Base-by-base conservation (phyloP, 306 rosid genomes). In the Medicago arabica region DNA sequence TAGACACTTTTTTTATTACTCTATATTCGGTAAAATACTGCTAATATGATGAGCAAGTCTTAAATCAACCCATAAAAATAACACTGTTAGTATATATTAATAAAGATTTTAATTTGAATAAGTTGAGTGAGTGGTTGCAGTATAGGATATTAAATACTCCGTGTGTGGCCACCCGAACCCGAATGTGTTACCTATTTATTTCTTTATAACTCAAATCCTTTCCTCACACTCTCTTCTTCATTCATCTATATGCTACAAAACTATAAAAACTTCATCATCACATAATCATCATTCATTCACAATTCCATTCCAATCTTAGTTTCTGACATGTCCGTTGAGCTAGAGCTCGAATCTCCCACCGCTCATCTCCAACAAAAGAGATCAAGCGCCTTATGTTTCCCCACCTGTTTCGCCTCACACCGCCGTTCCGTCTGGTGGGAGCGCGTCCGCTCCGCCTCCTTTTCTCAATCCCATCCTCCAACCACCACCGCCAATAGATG, bases 381-480 rank as follows among this genome's bases (percentile, higher is more conserved):
- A 68, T 55, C 88, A 76, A 81, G 63, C 79, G 17, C 76, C 78
- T 46, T 69, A 19, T 39, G 74, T 8, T 78, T 87, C 57, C 86
- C 87, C 60, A 81, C 87, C 68, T 87, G 96, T 68, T 54, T 91
- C 76, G 90, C 91, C 2, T 38, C 51, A 15, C 76, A 71, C 4
- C 79, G 83, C 7, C 71, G 83, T 49, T 74, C 80, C 50, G 2
- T 78, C 0, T 93, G 97, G 97, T 94, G 97, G 96, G 88, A 88
- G 50, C 89, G 92, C 23, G 77, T 92, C 6, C 87, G 78, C 34
- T 44, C 68, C 79, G 60, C 18, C 40, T 75, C 86, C 4, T 62
- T 28, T 53, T 79, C 85, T 17, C 74, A 55, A 7, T 46, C 85
- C 16, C 60, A 19, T 46, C 12, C 62, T 0, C 25, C 71, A 1